Evolutionary conservation across 805 yeast genomes (phyloP).

Genomic region (Lachancea dasiensis): DNA sequence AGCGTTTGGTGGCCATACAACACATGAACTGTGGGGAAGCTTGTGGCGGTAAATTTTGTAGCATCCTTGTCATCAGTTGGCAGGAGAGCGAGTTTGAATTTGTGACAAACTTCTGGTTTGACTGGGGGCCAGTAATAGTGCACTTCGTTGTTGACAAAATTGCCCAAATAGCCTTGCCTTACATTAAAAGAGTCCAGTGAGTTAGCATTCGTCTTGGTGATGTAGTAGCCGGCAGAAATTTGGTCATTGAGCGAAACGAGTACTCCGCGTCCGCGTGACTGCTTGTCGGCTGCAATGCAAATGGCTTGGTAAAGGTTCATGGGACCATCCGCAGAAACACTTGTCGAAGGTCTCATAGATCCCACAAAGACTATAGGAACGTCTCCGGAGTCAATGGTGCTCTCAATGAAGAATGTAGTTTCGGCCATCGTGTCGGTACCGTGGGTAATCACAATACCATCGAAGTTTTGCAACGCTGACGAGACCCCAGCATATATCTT

Average conservation of each 20-base stretch:
- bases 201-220: constrained; percentile 66
- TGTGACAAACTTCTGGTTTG: constrained; percentile 46
- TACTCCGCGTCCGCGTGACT: constrained; percentile 52
- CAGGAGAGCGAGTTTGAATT: constrained; percentile 36
- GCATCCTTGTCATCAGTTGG: constrained; percentile 4
- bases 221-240: constrained; percentile 63
- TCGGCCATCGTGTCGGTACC: constrained; percentile 70
- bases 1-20: constrained; percentile 59
- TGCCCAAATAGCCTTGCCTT: constrained; percentile 67
- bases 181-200: constrained; percentile 64
- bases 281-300: constrained; percentile 49
- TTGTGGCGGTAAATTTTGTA: constrained; percentile 18
- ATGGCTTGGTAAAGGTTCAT: constrained; percentile 69
- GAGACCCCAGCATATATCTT: constrained; percentile 43
- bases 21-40: constrained; percentile 41
- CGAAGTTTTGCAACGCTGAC: constrained; percentile 40
- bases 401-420: constrained; percentile 57
- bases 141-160: constrained; percentile 59
- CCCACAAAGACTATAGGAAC: constrained; percentile 66
- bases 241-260: constrained; percentile 62
- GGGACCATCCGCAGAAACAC: constrained; percentile 66
- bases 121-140: constrained; percentile 60
- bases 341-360: constrained; percentile 68
- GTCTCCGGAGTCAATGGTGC: constrained; percentile 38
- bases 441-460: constrained; percentile 61